phyloP scores from a whole-genome alignment of 2,329 filamentous ascomycete genomes.

The Macrophomina pseudophaseolina region DNA sequence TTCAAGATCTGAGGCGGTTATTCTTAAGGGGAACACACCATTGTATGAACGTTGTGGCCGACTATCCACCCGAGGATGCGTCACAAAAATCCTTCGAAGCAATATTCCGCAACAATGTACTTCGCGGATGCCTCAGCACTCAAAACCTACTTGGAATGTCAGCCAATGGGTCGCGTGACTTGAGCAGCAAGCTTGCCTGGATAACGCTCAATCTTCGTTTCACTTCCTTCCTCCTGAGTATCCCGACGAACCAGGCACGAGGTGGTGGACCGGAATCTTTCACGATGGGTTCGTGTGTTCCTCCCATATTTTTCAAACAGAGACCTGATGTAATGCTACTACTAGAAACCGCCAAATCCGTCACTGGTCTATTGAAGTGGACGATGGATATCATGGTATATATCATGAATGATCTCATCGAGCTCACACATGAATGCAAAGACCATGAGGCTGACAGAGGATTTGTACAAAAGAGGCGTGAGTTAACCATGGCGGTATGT shows the following conservation, averaged over 20 bases:
- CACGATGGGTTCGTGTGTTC: conserved; percentile 2
- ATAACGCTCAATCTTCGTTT: conserved; percentile 68
- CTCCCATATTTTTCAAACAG: background rate
- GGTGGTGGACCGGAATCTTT: conserved; percentile 3
- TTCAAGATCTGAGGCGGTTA: conserved; percentile 36
- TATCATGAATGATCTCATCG: conserved; percentile 58
- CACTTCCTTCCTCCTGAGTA: conserved; percentile 12
- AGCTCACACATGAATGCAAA: conserved; percentile 42
- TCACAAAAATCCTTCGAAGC: conserved; percentile 70
- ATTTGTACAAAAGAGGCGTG: conserved; percentile 22
- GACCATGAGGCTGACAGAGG: conserved; percentile 28
- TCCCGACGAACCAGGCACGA: conserved; percentile 18
- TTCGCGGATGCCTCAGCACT: conserved; percentile 78
- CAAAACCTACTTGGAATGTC: conserved; percentile 78
- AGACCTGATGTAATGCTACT: conserved; percentile 29
- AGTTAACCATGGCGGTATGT: background rate
- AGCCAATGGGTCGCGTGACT: conserved; percentile 61
- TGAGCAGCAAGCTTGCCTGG: conserved; percentile 76
- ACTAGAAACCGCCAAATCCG: conserved; percentile 71
- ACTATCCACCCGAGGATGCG: conserved; percentile 78
- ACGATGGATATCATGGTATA: conserved; percentile 68
- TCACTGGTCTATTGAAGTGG: conserved; percentile 81
- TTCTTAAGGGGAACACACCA: conserved; percentile 71
- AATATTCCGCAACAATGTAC: conserved; percentile 34
- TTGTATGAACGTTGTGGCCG: conserved; percentile 61